Evolutionary conservation across 2,329 filamentous ascomycete genomes (phyloP).

Genomic region (Microascus cirrosus): DNA sequence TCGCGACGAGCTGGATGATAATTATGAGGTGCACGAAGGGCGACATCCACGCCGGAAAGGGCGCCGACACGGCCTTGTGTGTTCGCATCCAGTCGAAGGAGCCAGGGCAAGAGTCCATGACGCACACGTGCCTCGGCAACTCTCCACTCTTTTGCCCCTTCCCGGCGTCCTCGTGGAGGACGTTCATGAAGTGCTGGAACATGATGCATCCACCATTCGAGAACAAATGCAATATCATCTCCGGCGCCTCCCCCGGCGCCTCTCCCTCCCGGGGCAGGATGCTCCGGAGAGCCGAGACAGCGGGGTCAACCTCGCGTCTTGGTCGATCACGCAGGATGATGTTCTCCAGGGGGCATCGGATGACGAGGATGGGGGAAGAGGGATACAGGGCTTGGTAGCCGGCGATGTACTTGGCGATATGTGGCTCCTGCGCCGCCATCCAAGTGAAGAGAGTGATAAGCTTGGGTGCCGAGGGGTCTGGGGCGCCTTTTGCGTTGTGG

Average conservation of each 20-base stretch:
- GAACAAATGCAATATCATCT: conserved; percentile 36
- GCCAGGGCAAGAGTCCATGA: conserved; percentile 17
- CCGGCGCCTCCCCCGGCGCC: conserved; percentile 10
- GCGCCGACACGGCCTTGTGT: neutral
- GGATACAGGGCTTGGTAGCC: conserved; percentile 33
- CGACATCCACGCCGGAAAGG: neutral
- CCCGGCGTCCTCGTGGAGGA: conserved; percentile 16
- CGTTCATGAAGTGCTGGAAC: conserved; percentile 23
- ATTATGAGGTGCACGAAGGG: conserved; percentile 1
- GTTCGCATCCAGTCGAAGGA: neutral
- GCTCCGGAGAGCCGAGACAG: conserved; percentile 24
- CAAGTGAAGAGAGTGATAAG: conserved; percentile 37
- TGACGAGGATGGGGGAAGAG: conserved; percentile 30
- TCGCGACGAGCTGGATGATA: neutral
- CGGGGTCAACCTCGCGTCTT: conserved; percentile 22
- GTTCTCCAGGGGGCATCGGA: conserved; percentile 27
- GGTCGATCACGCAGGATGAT: conserved; percentile 18
- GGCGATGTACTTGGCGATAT: conserved; percentile 39
- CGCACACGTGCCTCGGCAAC: conserved; percentile 28
- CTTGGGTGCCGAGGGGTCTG: conserved; percentile 20
- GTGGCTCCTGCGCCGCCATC: conserved; percentile 37
- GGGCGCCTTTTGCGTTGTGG: conserved; percentile 16
- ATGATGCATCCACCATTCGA: conserved; percentile 40
- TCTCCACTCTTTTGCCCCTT: conserved; percentile 1
- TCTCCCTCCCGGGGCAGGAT: conserved; percentile 12